phyloP scores from a whole-genome alignment of 345 rosid species.

The Aegle marmelos region DNA sequence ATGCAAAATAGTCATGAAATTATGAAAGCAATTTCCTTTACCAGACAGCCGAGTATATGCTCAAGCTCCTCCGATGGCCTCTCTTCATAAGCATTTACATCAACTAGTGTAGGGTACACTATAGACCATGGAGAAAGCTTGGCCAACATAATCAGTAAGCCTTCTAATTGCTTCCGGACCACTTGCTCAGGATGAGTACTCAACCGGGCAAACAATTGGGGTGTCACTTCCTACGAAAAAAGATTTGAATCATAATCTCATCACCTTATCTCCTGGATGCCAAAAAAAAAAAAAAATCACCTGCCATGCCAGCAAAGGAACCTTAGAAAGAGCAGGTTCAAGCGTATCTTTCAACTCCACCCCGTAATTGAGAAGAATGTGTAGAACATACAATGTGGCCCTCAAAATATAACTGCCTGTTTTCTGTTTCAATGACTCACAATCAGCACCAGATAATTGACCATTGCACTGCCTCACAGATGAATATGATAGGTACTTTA shows the following conservation, averaged over 20 bases:
- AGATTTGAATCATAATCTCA: conserved; percentile 9
- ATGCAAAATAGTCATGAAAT: background rate
- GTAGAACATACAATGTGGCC: conserved; percentile 76
- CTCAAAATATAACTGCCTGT: conserved; percentile 59
- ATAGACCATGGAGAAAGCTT: conserved; percentile 85
- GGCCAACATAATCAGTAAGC: conserved; percentile 75
- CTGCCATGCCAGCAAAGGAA: conserved; percentile 94
- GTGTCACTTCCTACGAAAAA: conserved; percentile 66
- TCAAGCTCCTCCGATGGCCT: conserved; percentile 79
- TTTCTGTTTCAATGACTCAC: conserved; percentile 55
- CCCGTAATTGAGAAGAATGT: conserved; percentile 80
- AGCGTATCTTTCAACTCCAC: conserved; percentile 78
- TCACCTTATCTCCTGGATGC: background rate
- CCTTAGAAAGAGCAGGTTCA: conserved; percentile 66
- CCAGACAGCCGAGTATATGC: conserved; percentile 76
- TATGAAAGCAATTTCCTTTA: conserved; percentile 31
- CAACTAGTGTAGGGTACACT: conserved; percentile 85
- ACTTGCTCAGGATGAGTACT: conserved; percentile 87
- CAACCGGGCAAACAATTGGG: conserved; percentile 86
- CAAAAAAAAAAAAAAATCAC: conserved; percentile 29
- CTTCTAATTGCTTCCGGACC: conserved; percentile 77
- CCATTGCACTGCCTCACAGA: conserved; percentile 45
- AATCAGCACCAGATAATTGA: conserved; percentile 46
- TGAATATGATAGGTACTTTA: conserved; percentile 67
- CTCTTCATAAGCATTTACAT: conserved; percentile 67